Evolutionary conservation across 1,284 basidiomycete genomes (phyloP).

Genomic region (Boletus nobilissimus): DNA sequence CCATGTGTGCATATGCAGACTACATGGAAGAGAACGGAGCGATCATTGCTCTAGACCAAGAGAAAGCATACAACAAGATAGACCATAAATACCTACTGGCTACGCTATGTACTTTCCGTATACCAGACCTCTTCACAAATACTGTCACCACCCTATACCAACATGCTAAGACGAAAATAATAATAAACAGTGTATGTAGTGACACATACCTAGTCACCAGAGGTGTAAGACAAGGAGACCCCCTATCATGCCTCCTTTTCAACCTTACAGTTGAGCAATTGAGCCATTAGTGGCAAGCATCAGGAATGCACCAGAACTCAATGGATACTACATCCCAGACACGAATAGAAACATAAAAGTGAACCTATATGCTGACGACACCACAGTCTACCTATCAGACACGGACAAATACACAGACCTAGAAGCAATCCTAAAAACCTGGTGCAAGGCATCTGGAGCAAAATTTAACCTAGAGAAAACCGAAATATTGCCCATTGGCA

Average conservation of each 20-base stretch:
- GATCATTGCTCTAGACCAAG: neutral
- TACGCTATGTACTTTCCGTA: neutral
- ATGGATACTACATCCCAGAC: neutral
- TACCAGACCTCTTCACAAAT: neutral
- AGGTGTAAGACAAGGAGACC: neutral
- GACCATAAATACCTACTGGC: neutral
- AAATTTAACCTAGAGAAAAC: conserved; percentile 36
- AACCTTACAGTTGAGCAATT: neutral
- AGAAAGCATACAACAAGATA: neutral
- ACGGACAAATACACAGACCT: conserved; percentile 19
- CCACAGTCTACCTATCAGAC: conserved; percentile 25
- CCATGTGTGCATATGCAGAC: neutral
- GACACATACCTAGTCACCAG: neutral
- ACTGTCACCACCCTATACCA: neutral
- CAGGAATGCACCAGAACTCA: neutral
- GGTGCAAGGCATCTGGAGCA: conserved; percentile 15
- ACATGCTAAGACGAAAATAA: neutral
- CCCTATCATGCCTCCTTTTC: neutral
- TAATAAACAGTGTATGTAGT: neutral
- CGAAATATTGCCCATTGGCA: conserved; percentile 32
- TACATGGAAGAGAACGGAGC: conserved; percentile 1
- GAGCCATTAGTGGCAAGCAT: too few species aligned
- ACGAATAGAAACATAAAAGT: neutral
- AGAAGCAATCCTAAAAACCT: neutral
- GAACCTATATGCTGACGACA: conserved; percentile 34